These are phyloP conservation scores for Boletus pseudopeckii DNA, from an alignment of 768 basidiomycete species.

Conservation along the genomic window DNA sequence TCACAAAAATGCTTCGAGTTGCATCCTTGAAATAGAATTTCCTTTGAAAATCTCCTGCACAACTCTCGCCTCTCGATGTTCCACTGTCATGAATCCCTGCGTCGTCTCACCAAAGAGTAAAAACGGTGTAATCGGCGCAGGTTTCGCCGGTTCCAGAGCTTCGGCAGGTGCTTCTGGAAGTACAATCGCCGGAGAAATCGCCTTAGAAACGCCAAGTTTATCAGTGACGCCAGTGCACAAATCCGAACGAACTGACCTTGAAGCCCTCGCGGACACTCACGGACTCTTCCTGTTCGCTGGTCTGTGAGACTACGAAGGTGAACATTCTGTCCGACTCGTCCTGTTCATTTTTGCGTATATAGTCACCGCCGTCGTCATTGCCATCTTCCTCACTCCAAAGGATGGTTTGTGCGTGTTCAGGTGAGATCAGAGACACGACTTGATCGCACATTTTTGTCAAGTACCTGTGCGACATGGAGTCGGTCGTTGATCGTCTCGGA, in stretches of 20 bases:
- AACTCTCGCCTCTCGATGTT: slow-evolving; percentile 17
- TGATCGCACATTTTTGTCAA: slow-evolving; percentile 60
- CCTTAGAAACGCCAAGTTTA: background rate
- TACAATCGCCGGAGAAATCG: slow-evolving; percentile 10
- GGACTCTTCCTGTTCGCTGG: slow-evolving; percentile 52
- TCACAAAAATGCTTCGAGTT: slow-evolving; percentile 22
- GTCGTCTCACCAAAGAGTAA: slow-evolving; percentile 39
- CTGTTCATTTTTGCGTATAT: slow-evolving; percentile 33
- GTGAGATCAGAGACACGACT: slow-evolving; percentile 46
- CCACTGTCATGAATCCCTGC: slow-evolving; percentile 39
- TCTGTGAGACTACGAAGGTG: slow-evolving; percentile 52
- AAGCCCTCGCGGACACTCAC: slow-evolving; percentile 45
- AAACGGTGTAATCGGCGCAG: slow-evolving; percentile 17
- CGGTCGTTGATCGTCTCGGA: background rate
- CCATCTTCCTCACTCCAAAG: slow-evolving; percentile 41
- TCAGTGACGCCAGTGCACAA: background rate
- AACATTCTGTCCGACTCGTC: slow-evolving; percentile 47
- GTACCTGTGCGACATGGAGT: slow-evolving; percentile 38
- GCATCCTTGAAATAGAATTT: background rate
- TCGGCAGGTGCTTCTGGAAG: slow-evolving; percentile 8
- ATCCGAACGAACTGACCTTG: slow-evolving; percentile 30
- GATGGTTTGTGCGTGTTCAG: slow-evolving; percentile 43
- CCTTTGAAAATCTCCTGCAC: background rate
- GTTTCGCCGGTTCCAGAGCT: slow-evolving; percentile 2
- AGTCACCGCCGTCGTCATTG: slow-evolving; percentile 25